Evolutionary conservation across 768 basidiomycete genomes (phyloP).

Genomic region (Suillus subluteus): DNA sequence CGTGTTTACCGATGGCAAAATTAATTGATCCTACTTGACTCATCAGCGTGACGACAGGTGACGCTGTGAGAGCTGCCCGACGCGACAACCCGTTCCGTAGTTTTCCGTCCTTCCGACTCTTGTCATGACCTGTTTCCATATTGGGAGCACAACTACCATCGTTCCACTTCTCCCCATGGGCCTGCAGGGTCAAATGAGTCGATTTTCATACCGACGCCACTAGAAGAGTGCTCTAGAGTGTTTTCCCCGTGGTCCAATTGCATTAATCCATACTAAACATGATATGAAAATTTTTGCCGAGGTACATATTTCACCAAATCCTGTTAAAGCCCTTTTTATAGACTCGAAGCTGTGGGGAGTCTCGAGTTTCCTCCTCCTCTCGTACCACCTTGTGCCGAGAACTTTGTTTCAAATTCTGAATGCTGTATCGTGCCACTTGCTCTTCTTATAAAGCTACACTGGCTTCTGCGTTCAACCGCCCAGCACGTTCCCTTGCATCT

Average conservation of each 20-base stretch:
- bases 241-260: slow-evolving; percentile 11
- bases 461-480: slow-evolving; percentile 15
- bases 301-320: neutral
- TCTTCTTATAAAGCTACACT: slow-evolving; percentile 16
- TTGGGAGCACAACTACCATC: neutral
- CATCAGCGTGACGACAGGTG: neutral
- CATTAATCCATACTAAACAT: slow-evolving; percentile 3
- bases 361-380: neutral
- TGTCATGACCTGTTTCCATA: neutral
- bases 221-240: neutral
- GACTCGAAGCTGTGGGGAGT: neutral
- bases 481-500: slow-evolving; percentile 17
- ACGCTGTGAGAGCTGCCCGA: neutral
- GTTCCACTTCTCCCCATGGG: neutral
- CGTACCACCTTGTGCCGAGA: slow-evolving; percentile 8
- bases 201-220: slow-evolving; percentile 8
- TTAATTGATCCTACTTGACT: neutral
- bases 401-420: slow-evolving; percentile 3
- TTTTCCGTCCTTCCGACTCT: slow-evolving; percentile 1
- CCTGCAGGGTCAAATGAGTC: slow-evolving; percentile 10
- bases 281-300: slow-evolving; percentile 5
- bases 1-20: neutral
- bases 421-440: slow-evolving; percentile 8
- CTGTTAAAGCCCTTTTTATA: slow-evolving; percentile 2
- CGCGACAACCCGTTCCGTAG: slow-evolving; percentile 2